Conservation (phyloP, 306 rosid species). For the Pterocarpus santalinus region DNA sequence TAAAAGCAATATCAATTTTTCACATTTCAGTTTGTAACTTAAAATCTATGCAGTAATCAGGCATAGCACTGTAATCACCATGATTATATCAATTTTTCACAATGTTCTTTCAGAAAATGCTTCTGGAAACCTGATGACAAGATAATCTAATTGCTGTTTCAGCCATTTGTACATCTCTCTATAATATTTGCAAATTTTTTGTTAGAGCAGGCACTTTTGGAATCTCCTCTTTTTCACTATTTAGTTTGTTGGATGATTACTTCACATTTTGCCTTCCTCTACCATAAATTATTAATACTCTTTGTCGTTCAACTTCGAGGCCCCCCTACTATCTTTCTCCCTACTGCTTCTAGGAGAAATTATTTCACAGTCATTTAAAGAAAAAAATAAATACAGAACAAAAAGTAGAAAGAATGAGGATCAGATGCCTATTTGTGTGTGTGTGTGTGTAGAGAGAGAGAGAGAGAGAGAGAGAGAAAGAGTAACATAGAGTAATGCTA, state of each 20-base stretch:
- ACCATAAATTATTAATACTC: slow-evolving; percentile 33
- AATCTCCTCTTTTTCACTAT: slow-evolving; percentile 26
- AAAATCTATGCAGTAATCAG: not conserved
- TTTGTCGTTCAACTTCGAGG: slow-evolving; percentile 24
- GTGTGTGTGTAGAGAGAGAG: no score
- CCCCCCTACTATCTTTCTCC: slow-evolving; percentile 18
- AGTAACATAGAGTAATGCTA: not conserved
- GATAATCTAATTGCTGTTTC: slow-evolving; percentile 15
- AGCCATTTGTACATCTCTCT: slow-evolving; percentile 23
- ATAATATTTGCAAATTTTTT: slow-evolving; percentile 17
- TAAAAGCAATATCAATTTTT: slow-evolving; percentile 33
- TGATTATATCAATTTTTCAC: slow-evolving; percentile 6
- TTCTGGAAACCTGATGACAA: slow-evolving; percentile 30
- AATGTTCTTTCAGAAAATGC: not conserved
- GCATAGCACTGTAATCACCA: not conserved
- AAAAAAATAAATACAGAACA: slow-evolving; percentile 32
- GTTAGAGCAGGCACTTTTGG: not conserved
- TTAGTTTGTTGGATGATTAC: slow-evolving; percentile 12
- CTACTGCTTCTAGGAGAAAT: slow-evolving; percentile 29
- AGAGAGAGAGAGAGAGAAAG: no score
- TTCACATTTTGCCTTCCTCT: slow-evolving; percentile 20
- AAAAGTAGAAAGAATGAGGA: slow-evolving; percentile 36
- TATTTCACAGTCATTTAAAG: slow-evolving; percentile 14
- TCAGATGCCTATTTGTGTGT: not conserved
- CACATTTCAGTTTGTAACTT: slow-evolving; percentile 26